Percentiles rank a stretch among this genome's conserved stretches.
phyloP scores from a whole-genome alignment of 139 green algal species.

The Picochlorum costavermella region DNA sequence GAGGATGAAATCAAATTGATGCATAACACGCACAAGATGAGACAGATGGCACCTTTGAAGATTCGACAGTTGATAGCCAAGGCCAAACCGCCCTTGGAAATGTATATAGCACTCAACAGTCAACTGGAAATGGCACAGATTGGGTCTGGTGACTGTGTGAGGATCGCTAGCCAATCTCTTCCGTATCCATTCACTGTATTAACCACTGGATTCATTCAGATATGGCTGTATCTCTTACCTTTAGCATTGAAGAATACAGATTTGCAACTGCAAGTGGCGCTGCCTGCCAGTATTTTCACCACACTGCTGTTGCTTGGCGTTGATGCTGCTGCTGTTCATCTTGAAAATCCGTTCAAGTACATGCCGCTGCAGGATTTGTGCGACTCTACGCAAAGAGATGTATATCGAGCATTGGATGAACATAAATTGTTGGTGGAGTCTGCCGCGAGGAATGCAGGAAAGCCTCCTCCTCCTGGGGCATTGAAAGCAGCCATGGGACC shows the following conservation, averaged over 20 bases:
- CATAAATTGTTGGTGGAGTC: background rate
- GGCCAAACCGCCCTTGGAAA: background rate
- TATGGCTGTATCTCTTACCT: constrained; percentile 2
- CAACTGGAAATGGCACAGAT: constrained; percentile 5
- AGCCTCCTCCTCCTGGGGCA: background rate
- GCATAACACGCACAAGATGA: constrained; percentile 1
- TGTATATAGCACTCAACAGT: background rate
- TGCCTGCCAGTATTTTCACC: constrained; percentile 6
- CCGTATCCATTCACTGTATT: background rate
- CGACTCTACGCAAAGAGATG: constrained; percentile 4
- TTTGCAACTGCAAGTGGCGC: background rate
- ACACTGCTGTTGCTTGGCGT: background rate
- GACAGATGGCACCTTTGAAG: background rate
- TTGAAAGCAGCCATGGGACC: background rate
- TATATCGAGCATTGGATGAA: constrained; percentile 1
- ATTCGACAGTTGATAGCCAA: background rate
- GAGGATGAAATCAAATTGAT: constrained; percentile 1
- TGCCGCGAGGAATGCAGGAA: background rate
- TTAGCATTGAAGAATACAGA: constrained; percentile 4
- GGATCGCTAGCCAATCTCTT: constrained; percentile 1
- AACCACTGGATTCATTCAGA: constrained; percentile 1
- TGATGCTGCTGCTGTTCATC: constrained; percentile 1
- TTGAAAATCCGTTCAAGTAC: background rate
- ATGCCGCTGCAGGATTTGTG: constrained; percentile 2
- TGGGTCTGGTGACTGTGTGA: constrained; percentile 1